Conservation (phyloP, 164 flowering plant genomes). For the Berberis vulgaris region DNA sequence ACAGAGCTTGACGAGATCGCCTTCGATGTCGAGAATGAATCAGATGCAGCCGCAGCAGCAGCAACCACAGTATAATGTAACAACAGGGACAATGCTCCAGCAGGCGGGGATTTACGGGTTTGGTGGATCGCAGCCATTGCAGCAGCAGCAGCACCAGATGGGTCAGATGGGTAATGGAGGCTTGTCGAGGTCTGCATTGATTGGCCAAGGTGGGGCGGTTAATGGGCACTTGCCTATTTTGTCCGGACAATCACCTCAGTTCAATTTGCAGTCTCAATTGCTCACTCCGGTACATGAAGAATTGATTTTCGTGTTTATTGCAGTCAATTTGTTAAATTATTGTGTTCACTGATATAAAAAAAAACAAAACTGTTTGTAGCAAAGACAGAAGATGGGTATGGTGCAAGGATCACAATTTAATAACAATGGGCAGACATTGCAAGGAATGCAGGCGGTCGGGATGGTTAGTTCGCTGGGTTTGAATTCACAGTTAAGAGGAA, state of each 20-base stretch:
- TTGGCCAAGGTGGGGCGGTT: slow-evolving; percentile 45
- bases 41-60: slow-evolving; percentile 20
- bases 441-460: slow-evolving; percentile 70
- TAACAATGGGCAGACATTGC: slow-evolving; percentile 62
- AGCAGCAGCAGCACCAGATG: neutral
- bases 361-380: slow-evolving; percentile 22
- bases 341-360: too few relatives aligned
- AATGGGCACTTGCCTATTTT: slow-evolving; percentile 21
- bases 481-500: slow-evolving; percentile 52
- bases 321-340: too few relatives aligned
- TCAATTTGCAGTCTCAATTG: slow-evolving; percentile 61
- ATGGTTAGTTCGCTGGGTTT: slow-evolving; percentile 55
- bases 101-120: slow-evolving; percentile 55
- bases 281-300: slow-evolving; percentile 43
- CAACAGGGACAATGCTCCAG: slow-evolving; percentile 23
- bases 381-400: slow-evolving; percentile 66
- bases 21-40: slow-evolving; percentile 57
- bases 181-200: slow-evolving; percentile 42
- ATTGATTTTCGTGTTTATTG: too few relatives aligned
- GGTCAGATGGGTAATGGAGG: slow-evolving; percentile 34
- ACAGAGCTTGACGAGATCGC: slow-evolving; percentile 48
- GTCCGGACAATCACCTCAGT: slow-evolving; percentile 52
- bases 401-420: slow-evolving; percentile 71
- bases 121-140: slow-evolving; percentile 29
- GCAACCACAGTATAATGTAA: slow-evolving; percentile 24